Percentiles rank a stretch among this genome's conserved stretches.
These are phyloP conservation scores for Boletus coccyginus DNA, from an alignment of 768 basidiomycete genomes.

Conservation along the genomic window DNA sequence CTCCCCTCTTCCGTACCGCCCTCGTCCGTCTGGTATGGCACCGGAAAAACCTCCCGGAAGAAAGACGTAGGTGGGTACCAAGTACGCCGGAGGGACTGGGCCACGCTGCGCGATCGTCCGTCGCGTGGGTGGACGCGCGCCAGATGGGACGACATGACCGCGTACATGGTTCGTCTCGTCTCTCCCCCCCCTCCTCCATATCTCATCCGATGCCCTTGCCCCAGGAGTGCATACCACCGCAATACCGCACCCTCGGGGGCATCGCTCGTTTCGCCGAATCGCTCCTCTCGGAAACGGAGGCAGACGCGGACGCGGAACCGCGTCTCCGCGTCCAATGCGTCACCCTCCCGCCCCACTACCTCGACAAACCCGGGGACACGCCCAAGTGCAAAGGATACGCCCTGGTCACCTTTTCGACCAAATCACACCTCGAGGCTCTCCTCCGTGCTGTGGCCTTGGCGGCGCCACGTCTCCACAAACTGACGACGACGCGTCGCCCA, in stretches of 20 bases:
- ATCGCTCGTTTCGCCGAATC: slow-evolving; percentile 45
- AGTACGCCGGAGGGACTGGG: slow-evolving; percentile 54
- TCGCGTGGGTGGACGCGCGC: slow-evolving; percentile 32
- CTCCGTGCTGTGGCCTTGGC: slow-evolving; percentile 61
- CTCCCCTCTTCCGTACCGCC: slow-evolving; percentile 37
- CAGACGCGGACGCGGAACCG: background rate
- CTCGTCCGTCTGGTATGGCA: slow-evolving; percentile 37
- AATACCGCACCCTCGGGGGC: slow-evolving; percentile 49
- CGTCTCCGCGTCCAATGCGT: slow-evolving; percentile 48
- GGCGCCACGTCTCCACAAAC: background rate
- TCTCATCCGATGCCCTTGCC: background rate
- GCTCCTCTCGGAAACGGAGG: slow-evolving; percentile 25
- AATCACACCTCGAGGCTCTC: slow-evolving; percentile 41
- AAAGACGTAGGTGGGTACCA: slow-evolving; percentile 58
- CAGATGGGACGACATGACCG: slow-evolving; percentile 61
- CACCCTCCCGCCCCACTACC: slow-evolving; percentile 58
- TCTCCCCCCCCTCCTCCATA: too few species aligned
- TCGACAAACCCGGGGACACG: slow-evolving; percentile 51
- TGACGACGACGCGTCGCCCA: background rate
- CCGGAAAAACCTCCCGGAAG: slow-evolving; percentile 25
- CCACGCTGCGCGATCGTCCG: slow-evolving; percentile 15
- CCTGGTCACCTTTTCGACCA: slow-evolving; percentile 52
- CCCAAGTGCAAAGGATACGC: slow-evolving; percentile 76
- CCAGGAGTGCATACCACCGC: slow-evolving; percentile 69
- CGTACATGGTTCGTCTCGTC: slow-evolving; percentile 55